Percentiles rank a stretch among this genome's conserved stretches.
Conservation (phyloP, 2,329 filamentous ascomycete species). For the Calonectria pteridis region DNA sequence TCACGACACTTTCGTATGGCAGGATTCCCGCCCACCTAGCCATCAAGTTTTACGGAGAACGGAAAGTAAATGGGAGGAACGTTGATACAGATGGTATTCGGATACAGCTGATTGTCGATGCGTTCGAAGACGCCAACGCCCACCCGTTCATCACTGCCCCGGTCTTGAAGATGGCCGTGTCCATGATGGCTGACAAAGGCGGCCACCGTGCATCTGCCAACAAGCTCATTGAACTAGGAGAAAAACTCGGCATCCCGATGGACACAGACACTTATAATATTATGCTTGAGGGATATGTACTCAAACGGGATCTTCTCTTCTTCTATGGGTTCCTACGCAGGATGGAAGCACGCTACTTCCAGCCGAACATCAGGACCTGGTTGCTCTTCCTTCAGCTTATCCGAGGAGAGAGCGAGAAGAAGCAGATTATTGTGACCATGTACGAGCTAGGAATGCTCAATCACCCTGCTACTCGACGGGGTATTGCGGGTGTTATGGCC, state of each 20-base stretch:
- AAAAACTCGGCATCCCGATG: conserved; percentile 54
- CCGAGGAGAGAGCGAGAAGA: conserved; percentile 67
- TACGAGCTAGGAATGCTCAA: conserved; percentile 58
- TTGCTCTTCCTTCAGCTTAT: conserved; percentile 64
- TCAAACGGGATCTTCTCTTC: conserved; percentile 53
- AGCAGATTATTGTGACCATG: conserved; percentile 62
- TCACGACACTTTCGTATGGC: conserved; percentile 55
- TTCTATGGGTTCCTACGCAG: conserved; percentile 56
- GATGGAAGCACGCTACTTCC: conserved; percentile 56
- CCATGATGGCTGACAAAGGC: conserved; percentile 53
- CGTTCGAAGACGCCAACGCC: conserved; percentile 54
- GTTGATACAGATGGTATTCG: conserved; percentile 55
- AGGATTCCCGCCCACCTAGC: conserved; percentile 50
- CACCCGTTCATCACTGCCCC: conserved; percentile 52
- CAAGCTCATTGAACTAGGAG: conserved; percentile 53
- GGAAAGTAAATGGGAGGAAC: conserved; percentile 41
- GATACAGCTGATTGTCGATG: conserved; percentile 52
- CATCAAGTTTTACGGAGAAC: conserved; percentile 51
- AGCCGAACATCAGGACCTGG: conserved; percentile 62
- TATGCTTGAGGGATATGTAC: conserved; percentile 56
- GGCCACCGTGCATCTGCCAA: conserved; percentile 51
- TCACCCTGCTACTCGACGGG: conserved; percentile 50
- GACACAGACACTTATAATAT: conserved; percentile 63
- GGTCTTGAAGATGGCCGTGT: conserved; percentile 59
- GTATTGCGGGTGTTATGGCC: conserved; percentile 58